phyloP scores from a whole-genome alignment of 139 green algal genomes.

The Chlorella sp. region DNA sequence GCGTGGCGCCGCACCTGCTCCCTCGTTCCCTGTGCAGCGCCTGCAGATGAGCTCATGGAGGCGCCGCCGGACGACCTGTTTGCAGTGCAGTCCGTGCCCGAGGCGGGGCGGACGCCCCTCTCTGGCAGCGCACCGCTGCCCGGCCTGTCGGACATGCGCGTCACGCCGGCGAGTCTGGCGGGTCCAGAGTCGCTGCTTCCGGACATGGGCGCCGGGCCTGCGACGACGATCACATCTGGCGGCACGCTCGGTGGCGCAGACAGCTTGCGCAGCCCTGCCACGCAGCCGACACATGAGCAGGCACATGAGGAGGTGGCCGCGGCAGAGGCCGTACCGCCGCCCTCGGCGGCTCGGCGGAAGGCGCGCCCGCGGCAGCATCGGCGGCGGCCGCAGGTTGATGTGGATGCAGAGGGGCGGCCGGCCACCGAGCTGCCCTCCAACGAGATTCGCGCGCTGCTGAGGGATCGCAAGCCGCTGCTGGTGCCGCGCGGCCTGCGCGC shows the following conservation, averaged over 20 bases:
- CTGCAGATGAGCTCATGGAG: constrained; percentile 28
- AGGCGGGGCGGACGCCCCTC: background rate
- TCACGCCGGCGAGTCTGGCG: constrained; percentile 32
- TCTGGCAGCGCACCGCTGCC: constrained; percentile 18
- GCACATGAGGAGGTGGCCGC: background rate
- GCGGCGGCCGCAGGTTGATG: constrained; percentile 20
- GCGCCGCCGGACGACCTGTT: constrained; percentile 34
- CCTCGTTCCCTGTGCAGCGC: background rate
- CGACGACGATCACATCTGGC: background rate
- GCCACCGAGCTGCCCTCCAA: constrained; percentile 22
- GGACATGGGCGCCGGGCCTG: constrained; percentile 6
- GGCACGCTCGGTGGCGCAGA: background rate
- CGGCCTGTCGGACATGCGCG: constrained; percentile 23
- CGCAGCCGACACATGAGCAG: background rate
- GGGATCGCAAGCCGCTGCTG: constrained; percentile 48
- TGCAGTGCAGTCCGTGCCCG: background rate
- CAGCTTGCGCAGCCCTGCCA: no score
- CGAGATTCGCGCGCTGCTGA: constrained; percentile 57
- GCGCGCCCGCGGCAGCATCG: background rate
- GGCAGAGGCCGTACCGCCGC: background rate
- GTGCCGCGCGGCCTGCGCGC: constrained; percentile 14
- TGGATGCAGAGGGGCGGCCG: constrained; percentile 5
- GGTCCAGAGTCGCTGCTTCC: constrained; percentile 7
- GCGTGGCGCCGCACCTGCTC: background rate
- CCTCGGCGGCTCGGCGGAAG: background rate